phyloP scores from a whole-genome alignment of 2,329 filamentous ascomycete genomes.

The Tolypocladium cylindrosporum region DNA sequence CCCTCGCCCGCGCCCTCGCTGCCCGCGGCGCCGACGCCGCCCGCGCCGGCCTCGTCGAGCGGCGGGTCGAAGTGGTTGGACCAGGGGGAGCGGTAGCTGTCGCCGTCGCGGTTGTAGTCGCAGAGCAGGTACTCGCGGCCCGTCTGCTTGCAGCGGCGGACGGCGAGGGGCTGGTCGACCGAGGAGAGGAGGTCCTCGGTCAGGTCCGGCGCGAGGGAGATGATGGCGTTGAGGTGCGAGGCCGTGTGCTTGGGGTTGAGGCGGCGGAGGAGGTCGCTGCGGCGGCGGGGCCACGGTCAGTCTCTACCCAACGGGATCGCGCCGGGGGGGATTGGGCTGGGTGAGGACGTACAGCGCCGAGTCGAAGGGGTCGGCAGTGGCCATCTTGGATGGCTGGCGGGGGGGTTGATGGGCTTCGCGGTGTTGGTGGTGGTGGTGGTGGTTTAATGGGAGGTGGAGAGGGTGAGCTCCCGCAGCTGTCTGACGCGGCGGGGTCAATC shows the following conservation, averaged over 20 bases:
- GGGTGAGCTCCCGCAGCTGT: not conserved
- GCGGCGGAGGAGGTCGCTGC: slow-evolving; percentile 91
- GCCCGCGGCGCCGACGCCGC: slow-evolving; percentile 41
- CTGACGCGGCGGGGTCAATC: not conserved
- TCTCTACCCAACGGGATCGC: not conserved
- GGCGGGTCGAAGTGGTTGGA: slow-evolving; percentile 96
- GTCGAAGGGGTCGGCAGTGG: slow-evolving; percentile 57
- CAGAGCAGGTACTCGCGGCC: slow-evolving; percentile 95
- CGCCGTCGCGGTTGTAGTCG: slow-evolving; percentile 98
- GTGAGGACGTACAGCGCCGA: slow-evolving; percentile 53
- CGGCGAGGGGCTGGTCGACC: slow-evolving; percentile 86
- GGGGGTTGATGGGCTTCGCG: not conserved
- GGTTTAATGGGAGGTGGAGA: not conserved
- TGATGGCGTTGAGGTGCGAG: slow-evolving; percentile 79
- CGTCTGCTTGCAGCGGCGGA: slow-evolving; percentile 76
- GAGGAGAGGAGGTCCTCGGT: slow-evolving; percentile 97
- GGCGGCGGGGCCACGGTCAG: slow-evolving; percentile 1
- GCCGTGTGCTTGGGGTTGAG: slow-evolving; percentile 91
- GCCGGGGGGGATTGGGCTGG: not conserved
- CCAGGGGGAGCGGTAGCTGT: slow-evolving; percentile 98
- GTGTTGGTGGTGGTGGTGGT: not conserved
- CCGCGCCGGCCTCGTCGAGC: slow-evolving; percentile 53
- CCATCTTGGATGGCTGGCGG: slow-evolving; percentile 11
- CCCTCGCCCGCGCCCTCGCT: slow-evolving; percentile 61
- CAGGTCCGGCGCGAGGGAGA: slow-evolving; percentile 78